These are phyloP conservation scores for Erysimum cheiri DNA, from an alignment of 441 rosid species.

Conservation along the genomic window DNA sequence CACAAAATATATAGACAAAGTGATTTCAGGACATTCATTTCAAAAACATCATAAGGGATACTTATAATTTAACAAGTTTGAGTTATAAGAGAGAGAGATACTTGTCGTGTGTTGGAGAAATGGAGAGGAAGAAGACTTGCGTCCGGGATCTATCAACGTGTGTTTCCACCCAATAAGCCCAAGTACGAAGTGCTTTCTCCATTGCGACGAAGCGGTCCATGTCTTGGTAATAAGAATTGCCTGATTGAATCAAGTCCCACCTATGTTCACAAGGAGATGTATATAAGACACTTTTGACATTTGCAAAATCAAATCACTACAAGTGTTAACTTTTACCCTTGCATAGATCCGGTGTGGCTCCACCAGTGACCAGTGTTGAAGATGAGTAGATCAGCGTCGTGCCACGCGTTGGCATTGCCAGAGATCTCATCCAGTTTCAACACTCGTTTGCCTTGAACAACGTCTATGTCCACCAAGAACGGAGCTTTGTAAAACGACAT, in stretches of 20 bases:
- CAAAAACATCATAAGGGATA: not conserved
- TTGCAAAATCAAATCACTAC: not conserved
- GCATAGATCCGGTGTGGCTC: slow-evolving; percentile 72
- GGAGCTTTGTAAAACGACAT: slow-evolving; percentile 78
- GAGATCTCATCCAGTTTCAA: slow-evolving; percentile 68
- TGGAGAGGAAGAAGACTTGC: slow-evolving; percentile 73
- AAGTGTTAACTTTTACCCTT: slow-evolving; percentile 54
- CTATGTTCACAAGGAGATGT: slow-evolving; percentile 47
- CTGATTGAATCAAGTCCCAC: slow-evolving; percentile 90
- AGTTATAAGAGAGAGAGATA: slow-evolving; percentile 45
- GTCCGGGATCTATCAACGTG: slow-evolving; percentile 63
- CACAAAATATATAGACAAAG: not conserved
- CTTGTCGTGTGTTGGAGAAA: slow-evolving; percentile 91
- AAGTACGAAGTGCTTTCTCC: slow-evolving; percentile 83
- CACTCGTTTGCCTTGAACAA: slow-evolving; percentile 70
- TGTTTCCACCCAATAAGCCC: slow-evolving; percentile 86
- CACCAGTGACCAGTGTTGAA: slow-evolving; percentile 97
- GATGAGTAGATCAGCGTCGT: slow-evolving; percentile 61
- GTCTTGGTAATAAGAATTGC: slow-evolving; percentile 70
- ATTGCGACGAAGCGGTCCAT: slow-evolving; percentile 85
- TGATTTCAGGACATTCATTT: not conserved
- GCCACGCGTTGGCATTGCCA: slow-evolving; percentile 70
- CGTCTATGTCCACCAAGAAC: slow-evolving; percentile 79
- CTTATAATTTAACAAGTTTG: not conserved
- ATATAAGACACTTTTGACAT: not conserved